Evolutionary conservation across 805 yeast genomes (phyloP).

Genomic region (Candida bentonensis): DNA sequence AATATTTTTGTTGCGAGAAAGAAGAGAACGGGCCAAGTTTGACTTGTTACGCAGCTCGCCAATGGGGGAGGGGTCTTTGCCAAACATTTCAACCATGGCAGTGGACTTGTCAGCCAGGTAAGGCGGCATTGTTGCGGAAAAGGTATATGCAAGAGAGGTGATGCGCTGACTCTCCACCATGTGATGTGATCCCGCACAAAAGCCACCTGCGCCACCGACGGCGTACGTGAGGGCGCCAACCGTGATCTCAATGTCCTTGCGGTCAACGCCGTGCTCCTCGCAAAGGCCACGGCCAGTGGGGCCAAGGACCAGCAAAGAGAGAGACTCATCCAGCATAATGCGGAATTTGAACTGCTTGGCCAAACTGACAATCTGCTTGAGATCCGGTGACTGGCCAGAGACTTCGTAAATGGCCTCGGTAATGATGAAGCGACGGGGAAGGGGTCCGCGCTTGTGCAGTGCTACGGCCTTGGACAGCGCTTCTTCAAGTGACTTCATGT

Average conservation of each 20-base stretch:
- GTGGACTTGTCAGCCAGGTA: slow-evolving; percentile 44
- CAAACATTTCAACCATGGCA: slow-evolving; percentile 12
- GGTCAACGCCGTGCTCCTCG: slow-evolving; percentile 56
- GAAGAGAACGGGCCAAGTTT: slow-evolving; percentile 5
- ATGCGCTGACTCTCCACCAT: slow-evolving; percentile 90
- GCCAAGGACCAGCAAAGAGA: slow-evolving; percentile 80
- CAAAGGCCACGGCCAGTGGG: slow-evolving; percentile 71
- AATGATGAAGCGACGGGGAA: slow-evolving; percentile 80
- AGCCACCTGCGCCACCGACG: slow-evolving; percentile 82
- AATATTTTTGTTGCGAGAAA: slow-evolving; percentile 22
- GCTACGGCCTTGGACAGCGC: slow-evolving; percentile 43
- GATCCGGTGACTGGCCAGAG: slow-evolving; percentile 65
- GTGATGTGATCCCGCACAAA: slow-evolving; percentile 71
- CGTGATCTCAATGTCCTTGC: slow-evolving; percentile 67
- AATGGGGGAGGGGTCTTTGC: slow-evolving; percentile 22
- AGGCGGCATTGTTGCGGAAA: slow-evolving; percentile 90
- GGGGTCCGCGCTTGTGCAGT: slow-evolving; percentile 49
- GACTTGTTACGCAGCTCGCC: slow-evolving; percentile 11
- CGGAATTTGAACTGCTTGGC: slow-evolving; percentile 76
- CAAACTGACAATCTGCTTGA: slow-evolving; percentile 54
- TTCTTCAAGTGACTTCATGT: slow-evolving; percentile 65
- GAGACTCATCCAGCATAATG: slow-evolving; percentile 73
- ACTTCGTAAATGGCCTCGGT: slow-evolving; percentile 83
- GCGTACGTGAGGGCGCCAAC: slow-evolving; percentile 76
- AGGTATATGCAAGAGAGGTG: slow-evolving; percentile 79